Evolutionary conservation across 2,329 filamentous ascomycete species (phyloP), one percentile per base, ranked within the genome.

Genomic region (Fusarium staphyleae): DNA sequence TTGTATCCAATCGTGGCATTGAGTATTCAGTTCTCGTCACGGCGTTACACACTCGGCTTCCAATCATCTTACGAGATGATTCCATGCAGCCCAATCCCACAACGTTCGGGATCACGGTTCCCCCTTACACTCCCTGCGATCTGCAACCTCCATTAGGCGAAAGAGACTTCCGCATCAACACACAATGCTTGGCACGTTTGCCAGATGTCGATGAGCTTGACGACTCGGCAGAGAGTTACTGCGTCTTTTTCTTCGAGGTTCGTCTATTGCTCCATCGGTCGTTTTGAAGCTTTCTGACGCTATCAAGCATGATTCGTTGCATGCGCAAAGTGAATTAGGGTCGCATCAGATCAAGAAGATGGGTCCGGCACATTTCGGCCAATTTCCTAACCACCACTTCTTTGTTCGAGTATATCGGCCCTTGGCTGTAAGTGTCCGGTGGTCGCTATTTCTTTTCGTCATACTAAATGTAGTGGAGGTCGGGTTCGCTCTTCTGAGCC

Each of bases 331-430:
- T 75, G 73, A 72, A 54, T 66, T 72, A 14, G 65, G 72, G 2
- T 62, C 73, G 1, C 64, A 71, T 13, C 69, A 76, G 29, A 61
- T 64, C 44, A 72, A 72, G 39, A 73, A 72, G 18, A 66, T 73
- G 14, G 81, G 81, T 0, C 79, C 83, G 0, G 69, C 70, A 3
- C 67, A 71, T 34, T 85, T 83, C 55, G 73, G 73, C 30, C 69
- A 69, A 0, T 85, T 85, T 46, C 83, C 83, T 2, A 74, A 78
- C 10, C 83, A 85, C 52, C 82, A 85, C 62, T 84, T 82, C 65
- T 85, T 85, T 49, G 77, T 78, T 18, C 76, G 81, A 10, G 75
- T 85, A 5, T 85, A 81, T 58, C 77, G 83, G 18, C 81, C 78
- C 12, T 76, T 73, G 40, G 79, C 78, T 37, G 82, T 84, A 72